Evolutionary conservation across 306 rosid species (phyloP).

Genomic region (Cajanus cajan): DNA sequence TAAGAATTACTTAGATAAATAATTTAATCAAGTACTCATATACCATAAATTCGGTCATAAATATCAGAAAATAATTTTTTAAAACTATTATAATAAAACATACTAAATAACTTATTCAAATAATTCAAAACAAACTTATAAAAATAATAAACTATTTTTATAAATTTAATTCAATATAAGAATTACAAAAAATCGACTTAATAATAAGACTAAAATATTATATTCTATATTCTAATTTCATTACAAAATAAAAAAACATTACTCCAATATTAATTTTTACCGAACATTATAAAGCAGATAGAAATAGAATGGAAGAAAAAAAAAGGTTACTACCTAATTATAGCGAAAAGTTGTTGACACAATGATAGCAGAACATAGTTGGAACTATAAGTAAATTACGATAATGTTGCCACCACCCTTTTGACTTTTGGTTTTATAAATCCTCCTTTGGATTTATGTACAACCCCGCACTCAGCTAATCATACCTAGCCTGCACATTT

Average conservation of each 20-base stretch:
- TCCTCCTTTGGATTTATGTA: slow-evolving; percentile 2
- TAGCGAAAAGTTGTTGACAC: neutral
- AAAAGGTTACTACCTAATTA: neutral
- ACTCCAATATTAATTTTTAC: neutral
- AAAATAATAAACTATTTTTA: no score
- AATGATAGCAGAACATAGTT: neutral
- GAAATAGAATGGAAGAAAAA: no score
- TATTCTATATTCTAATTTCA: no score
- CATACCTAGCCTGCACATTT: neutral
- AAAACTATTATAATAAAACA: no score
- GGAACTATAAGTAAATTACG: neutral
- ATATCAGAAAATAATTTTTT: neutral
- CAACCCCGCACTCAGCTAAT: neutral
- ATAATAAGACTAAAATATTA: no score
- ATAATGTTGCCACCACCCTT: slow-evolving; percentile 5
- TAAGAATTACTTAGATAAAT: neutral
- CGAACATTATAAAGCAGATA: neutral
- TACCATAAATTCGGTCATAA: neutral
- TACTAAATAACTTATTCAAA: no score
- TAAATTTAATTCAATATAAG: no score
- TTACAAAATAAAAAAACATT: neutral
- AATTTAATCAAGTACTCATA: neutral
- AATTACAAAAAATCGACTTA: no score
- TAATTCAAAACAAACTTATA: no score
- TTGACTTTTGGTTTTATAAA: slow-evolving; percentile 25